Percentiles rank a stretch among this genome's conserved stretches.
These are phyloP conservation scores for Rauvolfia tetraphylla DNA, from an alignment of 257 asterid genomes.

Conservation along the genomic window DNA sequence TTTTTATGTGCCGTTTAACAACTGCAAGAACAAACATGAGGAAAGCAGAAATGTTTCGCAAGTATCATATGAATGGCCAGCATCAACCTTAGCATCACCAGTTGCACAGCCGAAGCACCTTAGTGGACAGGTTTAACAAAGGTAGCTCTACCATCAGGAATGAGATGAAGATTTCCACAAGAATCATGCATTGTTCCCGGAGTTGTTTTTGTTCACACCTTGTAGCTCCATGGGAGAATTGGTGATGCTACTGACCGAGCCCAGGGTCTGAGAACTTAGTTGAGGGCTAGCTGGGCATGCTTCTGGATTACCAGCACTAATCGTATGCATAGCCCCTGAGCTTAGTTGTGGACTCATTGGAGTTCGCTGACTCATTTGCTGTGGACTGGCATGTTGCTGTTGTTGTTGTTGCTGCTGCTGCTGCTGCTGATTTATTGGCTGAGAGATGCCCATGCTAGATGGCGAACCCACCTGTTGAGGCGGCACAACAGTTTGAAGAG, in stretches of 20 bases:
- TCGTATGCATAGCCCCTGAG: conserved; percentile 77
- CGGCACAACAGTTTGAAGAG: conserved; percentile 65
- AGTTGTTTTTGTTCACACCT: conserved; percentile 76
- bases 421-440: conserved; percentile 50
- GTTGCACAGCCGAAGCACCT: not conserved
- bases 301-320: conserved; percentile 63
- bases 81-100: not conserved
- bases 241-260: conserved; percentile 75
- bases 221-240: conserved; percentile 91
- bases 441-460: conserved; percentile 61
- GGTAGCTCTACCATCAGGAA: not conserved
- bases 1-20: too few species aligned
- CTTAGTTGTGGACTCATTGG: conserved; percentile 97
- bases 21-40: not conserved
- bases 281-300: conserved; percentile 96
- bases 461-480: conserved; percentile 88
- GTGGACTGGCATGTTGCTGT: conserved; percentile 75
- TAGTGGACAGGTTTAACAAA: not conserved
- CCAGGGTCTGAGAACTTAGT: conserved; percentile 87
- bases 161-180: too few species aligned
- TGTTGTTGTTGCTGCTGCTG: conserved; percentile 40
- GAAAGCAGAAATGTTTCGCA: not conserved
- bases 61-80: not conserved
- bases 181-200: conserved; percentile 38
- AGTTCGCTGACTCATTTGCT: conserved; percentile 81